Evolutionary conservation across 2,329 filamentous ascomycete genomes (phyloP), one percentile per base, ranked within the genome.

Genomic region (Fusarium azukiicola): DNA sequence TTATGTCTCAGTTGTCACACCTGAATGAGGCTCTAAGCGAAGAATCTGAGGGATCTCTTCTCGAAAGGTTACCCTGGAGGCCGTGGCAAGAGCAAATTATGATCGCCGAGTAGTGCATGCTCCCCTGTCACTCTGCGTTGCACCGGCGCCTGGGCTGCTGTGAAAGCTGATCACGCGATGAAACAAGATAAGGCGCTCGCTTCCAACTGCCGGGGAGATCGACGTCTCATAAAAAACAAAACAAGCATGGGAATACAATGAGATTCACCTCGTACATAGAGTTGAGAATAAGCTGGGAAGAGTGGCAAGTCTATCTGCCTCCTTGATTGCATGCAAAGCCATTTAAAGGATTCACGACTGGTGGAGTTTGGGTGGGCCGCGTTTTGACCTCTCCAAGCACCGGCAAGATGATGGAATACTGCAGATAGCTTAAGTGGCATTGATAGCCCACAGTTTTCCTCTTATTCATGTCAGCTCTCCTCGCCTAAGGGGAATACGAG

Each of bases 61-160:
- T n/a, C 13, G 49, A 23, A 40, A 16, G 14, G n/a, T 23, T 13
- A 58, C 14, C 14, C 54, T 13, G 54, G 38, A 58, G 32, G 9
- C 21, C n/a, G 52, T 11, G 13, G 36, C 5, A 17, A 40, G 54
- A 58, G 54, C 21, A 61, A 40, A 61, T 61, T 61, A 61, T 23
- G 56, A 61, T 61, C 56, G 56, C 14, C 56, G 23, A 36, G 36
- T 61, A 61, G 40, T 61, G 36, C 36, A 42, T 40, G 36, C 56
- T 42, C 40, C 56, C 56, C 56, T 40, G 56, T 19, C 56, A 14
- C 52, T 40, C n/a, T 9, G 38, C 5, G 54, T 23, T 61, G 6
- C 54, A 61, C 14, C 38, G 36, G 21, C 14, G 38, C 36, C 8
- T 14, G 16, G 21, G 21, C 56, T 14, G 21, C 23, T 40, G n/a